phyloP scores from a whole-genome alignment of 192 early-diverging fungal genomes.

The Paraglomus brasilianum region DNA sequence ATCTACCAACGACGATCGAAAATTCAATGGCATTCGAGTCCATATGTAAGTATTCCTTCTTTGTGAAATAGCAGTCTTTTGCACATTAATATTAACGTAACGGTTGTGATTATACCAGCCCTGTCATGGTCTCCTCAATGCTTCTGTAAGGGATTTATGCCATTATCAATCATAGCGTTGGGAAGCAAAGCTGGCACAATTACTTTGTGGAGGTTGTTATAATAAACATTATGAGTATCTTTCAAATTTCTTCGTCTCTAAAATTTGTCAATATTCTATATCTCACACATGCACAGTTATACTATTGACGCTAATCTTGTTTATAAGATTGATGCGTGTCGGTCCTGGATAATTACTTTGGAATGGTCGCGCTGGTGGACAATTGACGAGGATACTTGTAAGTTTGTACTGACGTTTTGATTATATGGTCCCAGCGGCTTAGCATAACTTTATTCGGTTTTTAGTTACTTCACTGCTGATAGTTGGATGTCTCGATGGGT shows the following conservation, averaged over 20 bases:
- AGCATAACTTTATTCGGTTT: background rate
- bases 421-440: background rate
- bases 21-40: too few species aligned
- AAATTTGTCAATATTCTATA: background rate
- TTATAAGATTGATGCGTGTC: slow-evolving; percentile 5
- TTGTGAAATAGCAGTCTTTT: too few species aligned
- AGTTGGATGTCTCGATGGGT: slow-evolving; percentile 24
- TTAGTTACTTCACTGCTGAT: slow-evolving; percentile 9
- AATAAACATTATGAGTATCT: background rate
- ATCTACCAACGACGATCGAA: too few species aligned
- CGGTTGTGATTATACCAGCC: background rate
- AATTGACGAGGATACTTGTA: background rate
- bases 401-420: background rate
- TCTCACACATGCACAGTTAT: background rate
- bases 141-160: background rate
- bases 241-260: background rate
- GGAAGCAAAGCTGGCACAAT: slow-evolving; percentile 29
- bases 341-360: slow-evolving; percentile 12
- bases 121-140: slow-evolving; percentile 26
- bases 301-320: slow-evolving; percentile 2
- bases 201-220: slow-evolving; percentile 25
- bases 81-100: too few species aligned
- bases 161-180: slow-evolving; percentile 21
- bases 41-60: too few species aligned
- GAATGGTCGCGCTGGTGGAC: slow-evolving; percentile 23